These are phyloP conservation scores for Tulasnella sp. DNA, from an alignment of 768 basidiomycete species.

Conservation along the genomic window DNA sequence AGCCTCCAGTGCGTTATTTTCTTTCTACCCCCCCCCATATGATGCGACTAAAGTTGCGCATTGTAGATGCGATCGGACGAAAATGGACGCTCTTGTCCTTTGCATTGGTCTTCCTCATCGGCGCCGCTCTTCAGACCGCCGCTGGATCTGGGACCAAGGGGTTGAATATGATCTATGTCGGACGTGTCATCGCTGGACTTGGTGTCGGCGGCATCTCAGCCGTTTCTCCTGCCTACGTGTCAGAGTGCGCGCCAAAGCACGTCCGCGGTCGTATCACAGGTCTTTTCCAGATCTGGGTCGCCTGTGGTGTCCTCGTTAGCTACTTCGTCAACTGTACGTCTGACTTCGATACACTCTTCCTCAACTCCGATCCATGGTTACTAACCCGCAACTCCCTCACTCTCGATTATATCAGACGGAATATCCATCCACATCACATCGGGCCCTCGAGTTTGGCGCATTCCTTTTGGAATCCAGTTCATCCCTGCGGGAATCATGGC, in stretches of 20 bases:
- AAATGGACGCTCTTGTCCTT: conserved; percentile 51
- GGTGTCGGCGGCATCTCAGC: conserved; percentile 73
- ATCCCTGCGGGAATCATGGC: conserved; percentile 30
- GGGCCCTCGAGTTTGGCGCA: conserved; percentile 19
- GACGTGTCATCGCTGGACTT: conserved; percentile 67
- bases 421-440: conserved; percentile 13
- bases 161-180: conserved; percentile 61
- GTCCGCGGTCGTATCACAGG: conserved; percentile 80
- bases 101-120: conserved; percentile 51
- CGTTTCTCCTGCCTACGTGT: conserved; percentile 78
- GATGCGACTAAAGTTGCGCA: too few species aligned
- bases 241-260: conserved; percentile 78
- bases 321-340: conserved; percentile 68
- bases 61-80: conserved; percentile 58
- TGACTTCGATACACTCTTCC: too few species aligned
- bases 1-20: conserved; percentile 41
- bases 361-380: too few species aligned
- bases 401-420: too few species aligned
- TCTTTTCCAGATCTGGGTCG: conserved; percentile 79
- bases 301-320: conserved; percentile 73
- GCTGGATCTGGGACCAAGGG: conserved; percentile 44
- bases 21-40: too few species aligned
- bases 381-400: not conserved
- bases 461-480: conserved; percentile 27
- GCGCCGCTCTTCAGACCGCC: conserved; percentile 63